Percentiles rank a stretch among this genome's conserved stretches.
phyloP scores from a whole-genome alignment of 345 rosid genomes.

The Bruguiera gymnorhiza region DNA sequence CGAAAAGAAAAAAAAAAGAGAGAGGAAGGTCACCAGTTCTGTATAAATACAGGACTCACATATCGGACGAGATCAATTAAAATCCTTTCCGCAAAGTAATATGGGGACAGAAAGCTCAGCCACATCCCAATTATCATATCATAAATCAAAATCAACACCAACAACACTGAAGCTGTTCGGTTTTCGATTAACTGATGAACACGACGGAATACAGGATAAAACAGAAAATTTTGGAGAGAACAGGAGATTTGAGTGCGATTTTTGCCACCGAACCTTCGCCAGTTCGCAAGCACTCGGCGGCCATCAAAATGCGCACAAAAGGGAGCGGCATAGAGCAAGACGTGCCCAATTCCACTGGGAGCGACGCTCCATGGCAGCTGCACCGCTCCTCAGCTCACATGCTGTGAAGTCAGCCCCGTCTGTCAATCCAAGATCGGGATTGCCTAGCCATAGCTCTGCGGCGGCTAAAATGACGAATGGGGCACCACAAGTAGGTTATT shows the following conservation, averaged over 20 bases:
- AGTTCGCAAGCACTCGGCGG: slow-evolving; percentile 66
- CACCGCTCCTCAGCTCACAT: slow-evolving; percentile 33
- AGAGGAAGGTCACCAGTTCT: not conserved
- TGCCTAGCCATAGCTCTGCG: not conserved
- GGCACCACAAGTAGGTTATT: slow-evolving; percentile 1
- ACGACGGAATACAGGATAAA: slow-evolving; percentile 13
- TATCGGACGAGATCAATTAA: not conserved
- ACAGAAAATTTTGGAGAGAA: slow-evolving; percentile 15
- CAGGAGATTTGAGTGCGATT: slow-evolving; percentile 54
- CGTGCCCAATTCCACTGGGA: slow-evolving; percentile 33
- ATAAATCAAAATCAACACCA: slow-evolving; percentile 22
- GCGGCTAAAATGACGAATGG: slow-evolving; percentile 14
- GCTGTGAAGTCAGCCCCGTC: slow-evolving; percentile 23
- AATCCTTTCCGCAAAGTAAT: not conserved
- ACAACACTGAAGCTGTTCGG: slow-evolving; percentile 45
- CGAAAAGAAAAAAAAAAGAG: too few species aligned
- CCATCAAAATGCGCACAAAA: slow-evolving; percentile 63
- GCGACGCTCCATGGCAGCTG: slow-evolving; percentile 24
- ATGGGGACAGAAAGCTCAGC: slow-evolving; percentile 23
- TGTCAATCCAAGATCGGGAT: slow-evolving; percentile 13
- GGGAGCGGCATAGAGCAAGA: slow-evolving; percentile 53
- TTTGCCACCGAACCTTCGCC: slow-evolving; percentile 48
- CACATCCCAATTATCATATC: slow-evolving; percentile 17
- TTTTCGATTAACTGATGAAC: slow-evolving; percentile 26
- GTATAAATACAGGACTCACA: slow-evolving; percentile 13